These are phyloP conservation scores for Astragalus membranaceus DNA, from an alignment of 306 rosid genomes.

Conservation along the genomic window DNA sequence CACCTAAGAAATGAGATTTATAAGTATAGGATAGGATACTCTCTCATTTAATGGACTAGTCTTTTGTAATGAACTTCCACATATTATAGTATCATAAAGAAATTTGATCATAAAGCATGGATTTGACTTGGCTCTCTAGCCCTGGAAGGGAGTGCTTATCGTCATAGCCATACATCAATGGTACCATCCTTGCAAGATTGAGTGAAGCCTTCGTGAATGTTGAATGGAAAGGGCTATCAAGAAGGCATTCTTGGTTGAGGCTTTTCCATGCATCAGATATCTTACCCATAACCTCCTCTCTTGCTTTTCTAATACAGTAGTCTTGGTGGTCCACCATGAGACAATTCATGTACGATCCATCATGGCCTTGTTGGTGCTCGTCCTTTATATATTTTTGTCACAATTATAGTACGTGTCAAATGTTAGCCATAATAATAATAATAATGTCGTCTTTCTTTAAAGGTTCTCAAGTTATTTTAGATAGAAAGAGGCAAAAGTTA, in stretches of 20 bases:
- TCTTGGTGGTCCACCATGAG: conserved; percentile 28
- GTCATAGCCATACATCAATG: conserved; percentile 47
- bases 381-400: conserved; percentile 20
- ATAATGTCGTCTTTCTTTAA: neutral
- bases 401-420: neutral
- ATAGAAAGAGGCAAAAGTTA: too few relatives aligned
- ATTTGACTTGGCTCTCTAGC: conserved; percentile 28
- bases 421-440: neutral
- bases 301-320: neutral
- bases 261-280: conserved; percentile 42
- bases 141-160: conserved; percentile 32
- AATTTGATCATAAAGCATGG: conserved; percentile 9
- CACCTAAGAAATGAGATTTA: too few relatives aligned
- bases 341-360: conserved; percentile 46
- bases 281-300: conserved; percentile 15
- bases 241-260: conserved; percentile 38
- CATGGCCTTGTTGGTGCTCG: conserved; percentile 50
- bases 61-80: too few relatives aligned
- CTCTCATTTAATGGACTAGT: too few relatives aligned
- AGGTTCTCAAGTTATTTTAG: too few relatives aligned
- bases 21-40: too few relatives aligned
- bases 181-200: conserved; percentile 53
- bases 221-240: conserved; percentile 21
- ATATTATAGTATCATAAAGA: too few relatives aligned
- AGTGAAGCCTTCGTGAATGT: conserved; percentile 22